These are phyloP conservation scores for Apophysomyces variabilis DNA, from an alignment of 371 early-diverging fungal genomes.

Conservation along the genomic window DNA sequence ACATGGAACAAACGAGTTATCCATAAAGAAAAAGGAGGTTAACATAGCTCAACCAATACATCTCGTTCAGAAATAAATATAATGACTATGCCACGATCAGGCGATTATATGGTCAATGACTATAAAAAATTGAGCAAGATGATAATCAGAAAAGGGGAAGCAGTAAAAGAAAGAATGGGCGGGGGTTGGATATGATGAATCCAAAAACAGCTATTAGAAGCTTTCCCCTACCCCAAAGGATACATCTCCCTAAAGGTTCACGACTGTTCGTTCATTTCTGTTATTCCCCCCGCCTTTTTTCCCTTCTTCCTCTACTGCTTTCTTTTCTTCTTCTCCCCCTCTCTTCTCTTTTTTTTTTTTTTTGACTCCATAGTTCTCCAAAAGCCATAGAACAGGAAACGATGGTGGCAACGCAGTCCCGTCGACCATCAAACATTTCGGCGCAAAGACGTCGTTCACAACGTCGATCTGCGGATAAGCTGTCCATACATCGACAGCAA, in stretches of 20 bases:
- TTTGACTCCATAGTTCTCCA: slow-evolving; percentile 1
- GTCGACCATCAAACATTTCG: slow-evolving; percentile 9
- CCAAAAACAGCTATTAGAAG: slow-evolving; percentile 6
- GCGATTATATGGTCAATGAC: no score
- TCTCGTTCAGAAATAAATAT: background rate
- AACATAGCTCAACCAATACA: background rate
- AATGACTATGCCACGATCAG: no score
- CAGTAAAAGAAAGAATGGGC: background rate
- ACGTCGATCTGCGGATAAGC: background rate
- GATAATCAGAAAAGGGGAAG: slow-evolving; percentile 3
- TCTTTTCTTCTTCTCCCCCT: background rate
- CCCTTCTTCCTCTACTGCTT: background rate
- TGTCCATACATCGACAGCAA: slow-evolving; percentile 2
- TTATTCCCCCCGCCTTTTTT: slow-evolving; percentile 9
- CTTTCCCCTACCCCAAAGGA: slow-evolving; percentile 12
- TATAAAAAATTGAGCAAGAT: background rate
- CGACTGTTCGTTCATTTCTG: slow-evolving; percentile 8
- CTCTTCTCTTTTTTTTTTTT: slow-evolving; percentile 7
- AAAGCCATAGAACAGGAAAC: slow-evolving; percentile 12
- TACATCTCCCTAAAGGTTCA: slow-evolving; percentile 9
- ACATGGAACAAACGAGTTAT: background rate
- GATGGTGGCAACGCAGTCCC: background rate
- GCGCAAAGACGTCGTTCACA: slow-evolving; percentile 8
- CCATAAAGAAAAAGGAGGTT: slow-evolving; percentile 3
- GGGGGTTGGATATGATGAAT: slow-evolving; percentile 1